Evolutionary conservation across 768 basidiomycete species (phyloP).

Genomic region (Exsudoporus frostii): DNA sequence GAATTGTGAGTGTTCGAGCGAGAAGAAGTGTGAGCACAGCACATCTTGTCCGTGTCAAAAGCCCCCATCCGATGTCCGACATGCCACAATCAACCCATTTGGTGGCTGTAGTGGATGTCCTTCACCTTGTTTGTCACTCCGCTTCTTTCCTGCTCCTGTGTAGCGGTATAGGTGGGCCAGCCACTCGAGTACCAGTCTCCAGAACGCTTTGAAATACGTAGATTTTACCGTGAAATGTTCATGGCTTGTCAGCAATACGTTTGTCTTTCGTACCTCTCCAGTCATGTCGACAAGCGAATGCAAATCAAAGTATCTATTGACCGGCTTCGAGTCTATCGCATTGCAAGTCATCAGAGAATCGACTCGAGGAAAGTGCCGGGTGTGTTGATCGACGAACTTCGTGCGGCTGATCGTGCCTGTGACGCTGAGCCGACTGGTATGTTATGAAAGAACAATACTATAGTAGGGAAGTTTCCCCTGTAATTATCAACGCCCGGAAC

Average conservation of each 20-base stretch:
- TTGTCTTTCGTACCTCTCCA: background rate
- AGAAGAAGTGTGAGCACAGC: background rate
- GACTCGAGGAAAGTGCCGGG: background rate
- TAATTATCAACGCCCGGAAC: no score
- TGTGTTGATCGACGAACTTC: no score
- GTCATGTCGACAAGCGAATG: background rate
- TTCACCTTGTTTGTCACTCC: background rate
- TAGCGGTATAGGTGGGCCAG: no score
- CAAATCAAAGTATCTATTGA: background rate
- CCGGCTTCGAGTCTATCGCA: background rate
- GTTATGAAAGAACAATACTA: no score
- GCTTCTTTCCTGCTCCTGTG: no score
- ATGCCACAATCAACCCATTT: no score
- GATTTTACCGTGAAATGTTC: background rate
- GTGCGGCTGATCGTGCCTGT: no score
- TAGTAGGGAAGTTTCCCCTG: no score
- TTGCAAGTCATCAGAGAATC: no score
- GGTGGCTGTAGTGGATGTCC: slow-evolving; percentile 4
- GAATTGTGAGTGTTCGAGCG: background rate
- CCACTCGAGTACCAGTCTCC: background rate
- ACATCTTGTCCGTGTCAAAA: background rate
- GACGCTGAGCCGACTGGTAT: no score
- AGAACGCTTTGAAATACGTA: no score
- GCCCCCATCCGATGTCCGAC: rapidly evolving
- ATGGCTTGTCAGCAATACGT: background rate